Evolutionary conservation across 2,329 filamentous ascomycete genomes (phyloP), one percentile per base, ranked within the genome.

Genomic region (Xylariaceae sp.): DNA sequence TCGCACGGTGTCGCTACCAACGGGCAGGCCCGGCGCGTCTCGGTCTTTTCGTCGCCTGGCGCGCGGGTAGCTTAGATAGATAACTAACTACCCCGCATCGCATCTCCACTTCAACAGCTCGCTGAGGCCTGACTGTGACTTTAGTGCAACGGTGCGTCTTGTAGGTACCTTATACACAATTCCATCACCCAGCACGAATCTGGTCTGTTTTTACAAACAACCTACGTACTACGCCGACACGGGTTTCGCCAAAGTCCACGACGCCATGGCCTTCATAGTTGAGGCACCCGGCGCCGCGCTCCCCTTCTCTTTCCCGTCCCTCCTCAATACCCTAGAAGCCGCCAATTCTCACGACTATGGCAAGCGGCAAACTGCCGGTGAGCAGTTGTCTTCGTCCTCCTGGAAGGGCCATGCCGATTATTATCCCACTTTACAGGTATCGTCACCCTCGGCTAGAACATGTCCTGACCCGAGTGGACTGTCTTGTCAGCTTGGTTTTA

Each of bases 201-300:
- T 19, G 12, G 6, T 34, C 32, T 34, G 32, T 37, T 11, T 11
- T 37, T 37, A 7, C 8, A 11, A 3, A 9, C 35, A 11, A 7
- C 8, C 32, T 34, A 34, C 35, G 35, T 37, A 3, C 8, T 37
- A 7, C 4, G 6, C 26, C 42, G 27, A 49, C 44, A 52, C 44
- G 52, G 34, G 26, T 7, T 41, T 7, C 27, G 44, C 52, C 12
- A 46, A 27, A 4, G 19, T 30, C 29, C 32, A 9, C 26, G 34
- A 8, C 58, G 60, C 57, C 66, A 89, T 89, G 86, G 82, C 77
- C 68, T 86, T 86, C 70, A 73, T 80, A 57, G 84, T 95, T 67
- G 90, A 95, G 74, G 84, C 90, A 56, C 81, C 88, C 5, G 91
- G 88, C 61, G 90, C 94, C 74, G 87, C 90, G 44, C 90, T 79